Evolutionary conservation across 768 basidiomycete species (phyloP).

Genomic region (Phanerochaete sordida): DNA sequence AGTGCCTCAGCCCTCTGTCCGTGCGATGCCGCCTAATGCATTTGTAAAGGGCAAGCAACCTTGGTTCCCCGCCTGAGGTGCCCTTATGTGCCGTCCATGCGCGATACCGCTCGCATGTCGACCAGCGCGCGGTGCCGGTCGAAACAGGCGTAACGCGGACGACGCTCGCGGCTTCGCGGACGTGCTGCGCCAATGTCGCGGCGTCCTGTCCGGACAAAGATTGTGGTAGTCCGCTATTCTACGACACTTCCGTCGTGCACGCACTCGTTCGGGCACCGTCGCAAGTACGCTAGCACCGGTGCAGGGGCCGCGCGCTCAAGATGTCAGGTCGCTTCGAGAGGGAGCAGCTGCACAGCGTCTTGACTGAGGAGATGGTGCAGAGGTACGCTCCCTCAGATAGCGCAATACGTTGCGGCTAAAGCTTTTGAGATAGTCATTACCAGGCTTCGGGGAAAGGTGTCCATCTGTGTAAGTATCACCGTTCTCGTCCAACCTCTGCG

Average conservation of each 20-base stretch:
- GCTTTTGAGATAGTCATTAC: conserved; percentile 42
- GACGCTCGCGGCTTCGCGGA: conserved; percentile 75
- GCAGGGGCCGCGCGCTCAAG: conserved; percentile 75
- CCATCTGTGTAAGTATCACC: conserved; percentile 76
- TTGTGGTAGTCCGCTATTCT: conserved; percentile 69
- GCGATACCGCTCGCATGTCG: conserved; percentile 53
- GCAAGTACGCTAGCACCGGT: conserved; percentile 95
- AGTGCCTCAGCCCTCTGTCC: conserved; percentile 16
- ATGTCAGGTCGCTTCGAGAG: conserved; percentile 82
- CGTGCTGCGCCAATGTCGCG: conserved; percentile 85
- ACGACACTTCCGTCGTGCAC: conserved; percentile 74
- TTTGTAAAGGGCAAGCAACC: conserved; percentile 64
- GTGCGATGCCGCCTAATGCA: neutral
- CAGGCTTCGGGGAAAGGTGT: too few species aligned
- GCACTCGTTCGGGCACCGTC: conserved; percentile 90
- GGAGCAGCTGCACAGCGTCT: too few species aligned
- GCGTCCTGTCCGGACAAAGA: conserved; percentile 93
- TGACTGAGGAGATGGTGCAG: conserved; percentile 78
- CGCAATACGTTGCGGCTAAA: neutral
- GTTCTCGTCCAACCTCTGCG: too few species aligned
- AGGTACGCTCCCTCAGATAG: conserved; percentile 39
- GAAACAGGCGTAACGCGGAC: conserved; percentile 89
- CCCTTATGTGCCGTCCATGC: conserved; percentile 83
- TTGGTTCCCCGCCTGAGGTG: too few species aligned
- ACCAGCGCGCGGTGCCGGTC: conserved; percentile 82